These are phyloP conservation scores for Fusarium nematophilum DNA, from an alignment of 2,329 filamentous ascomycete genomes.

Conservation along the genomic window DNA sequence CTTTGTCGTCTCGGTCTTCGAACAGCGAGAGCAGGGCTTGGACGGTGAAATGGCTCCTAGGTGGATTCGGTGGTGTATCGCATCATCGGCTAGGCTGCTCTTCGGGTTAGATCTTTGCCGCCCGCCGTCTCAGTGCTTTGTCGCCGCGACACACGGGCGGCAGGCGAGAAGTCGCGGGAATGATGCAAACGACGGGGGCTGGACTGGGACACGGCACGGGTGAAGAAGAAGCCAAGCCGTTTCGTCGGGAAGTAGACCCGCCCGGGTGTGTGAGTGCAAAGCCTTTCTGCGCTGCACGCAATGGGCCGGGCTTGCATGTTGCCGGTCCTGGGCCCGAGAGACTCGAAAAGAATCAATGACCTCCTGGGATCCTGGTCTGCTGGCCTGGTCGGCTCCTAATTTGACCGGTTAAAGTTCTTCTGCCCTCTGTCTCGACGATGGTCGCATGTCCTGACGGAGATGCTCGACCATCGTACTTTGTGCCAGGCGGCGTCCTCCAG, in stretches of 20 bases:
- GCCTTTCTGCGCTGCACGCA: conserved; percentile 3
- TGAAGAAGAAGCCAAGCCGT: conserved; percentile 2
- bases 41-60: not conserved
- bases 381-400: conserved; percentile 16
- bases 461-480: not conserved
- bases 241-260: conserved; percentile 6
- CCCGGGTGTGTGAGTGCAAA: not conserved
- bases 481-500: not conserved
- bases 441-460: conserved; percentile 10
- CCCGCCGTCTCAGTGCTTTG: conserved; percentile 24
- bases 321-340: conserved; percentile 21
- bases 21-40: not conserved
- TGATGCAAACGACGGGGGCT: conserved; percentile 7
- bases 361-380: conserved; percentile 17
- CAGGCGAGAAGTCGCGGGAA: too few species aligned
- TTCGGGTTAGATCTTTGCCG: conserved; percentile 18
- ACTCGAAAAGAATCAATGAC: conserved; percentile 11
- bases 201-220: not conserved
- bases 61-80: not conserved
- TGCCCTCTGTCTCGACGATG: conserved; percentile 11
- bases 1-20: not conserved
- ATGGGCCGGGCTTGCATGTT: conserved; percentile 14
- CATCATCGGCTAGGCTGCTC: not conserved
- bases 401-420: conserved; percentile 36
- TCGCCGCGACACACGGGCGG: conserved; percentile 11